Evolutionary conservation across 2,329 filamentous ascomycete genomes (phyloP), one percentile per base, ranked within the genome.

Genomic region (Monosporascus sp.): DNA sequence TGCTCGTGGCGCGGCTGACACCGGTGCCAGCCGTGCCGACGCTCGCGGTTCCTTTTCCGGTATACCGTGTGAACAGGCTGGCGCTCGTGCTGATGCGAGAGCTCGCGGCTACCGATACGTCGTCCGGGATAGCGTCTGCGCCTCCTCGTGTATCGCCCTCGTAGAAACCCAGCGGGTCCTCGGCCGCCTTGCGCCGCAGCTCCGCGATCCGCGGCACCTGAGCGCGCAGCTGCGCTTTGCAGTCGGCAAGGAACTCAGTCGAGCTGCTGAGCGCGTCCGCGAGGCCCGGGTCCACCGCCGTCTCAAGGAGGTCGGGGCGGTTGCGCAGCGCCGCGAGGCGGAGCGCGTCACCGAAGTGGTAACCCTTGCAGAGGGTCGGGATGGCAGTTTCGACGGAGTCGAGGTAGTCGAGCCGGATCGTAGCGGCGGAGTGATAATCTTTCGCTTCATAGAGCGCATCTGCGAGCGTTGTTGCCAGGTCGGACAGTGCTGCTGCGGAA

Each of bases 31-130:
- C 79, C 20, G 89, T 91, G 22, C 86, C 85, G 2, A 79, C 74
- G 60, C 79, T 84, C 38, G 75, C 75, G 3, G 76, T 74, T 7
- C 77, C 72, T 56, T 86, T 87, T 54, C 89, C 87, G 0, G 91
- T 96, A 72, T 97, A 97, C 20, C 91, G 78, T 5, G 93, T 97
- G 77, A 97, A 96, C 67, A 99, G 81, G 27, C 88, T 92, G n/a
- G 88, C 88, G 44, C 85, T 83, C 0, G 93, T 97, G 55, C 85
- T 89, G 20, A 90, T 77, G 50, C 92, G 83, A 3, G 91, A 96
- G 50, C 75, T 80, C 0, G 92, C 88, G 0, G 94, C 94, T 2
- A 99, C 78, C 2, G 90, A 96, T 49, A 99, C 80, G 70, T 99
- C 92, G 67, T 99, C 94, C 0, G 93, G 94, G 1, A 96, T 46